Evolutionary conservation across 2,329 filamentous ascomycete species (phyloP).

Genomic region (Talaromyces islandicus): DNA sequence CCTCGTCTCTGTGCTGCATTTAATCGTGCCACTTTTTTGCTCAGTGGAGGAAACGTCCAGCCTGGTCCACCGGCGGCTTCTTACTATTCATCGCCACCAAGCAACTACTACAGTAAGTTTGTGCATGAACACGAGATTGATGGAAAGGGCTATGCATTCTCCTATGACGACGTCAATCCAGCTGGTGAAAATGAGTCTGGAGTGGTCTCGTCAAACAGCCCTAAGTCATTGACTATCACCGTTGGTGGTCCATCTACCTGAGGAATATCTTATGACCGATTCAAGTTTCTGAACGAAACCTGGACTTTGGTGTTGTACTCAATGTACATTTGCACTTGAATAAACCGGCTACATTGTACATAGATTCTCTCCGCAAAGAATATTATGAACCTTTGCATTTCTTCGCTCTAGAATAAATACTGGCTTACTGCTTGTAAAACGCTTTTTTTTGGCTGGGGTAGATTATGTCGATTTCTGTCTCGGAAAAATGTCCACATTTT

Average conservation of each 20-base stretch:
- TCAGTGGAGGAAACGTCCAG: slow-evolving; percentile 43
- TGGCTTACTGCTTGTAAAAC: no score
- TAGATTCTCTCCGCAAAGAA: not conserved
- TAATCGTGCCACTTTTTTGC: slow-evolving; percentile 41
- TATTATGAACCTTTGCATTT: not conserved
- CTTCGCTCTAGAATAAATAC: no score
- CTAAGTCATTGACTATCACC: slow-evolving; percentile 42
- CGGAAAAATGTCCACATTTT: no score
- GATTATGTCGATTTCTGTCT: no score
- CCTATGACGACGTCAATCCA: slow-evolving; percentile 63
- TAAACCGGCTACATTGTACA: not conserved
- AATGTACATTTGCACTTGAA: not conserved
- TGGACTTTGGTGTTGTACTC: not conserved
- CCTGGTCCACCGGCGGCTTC: slow-evolving; percentile 29
- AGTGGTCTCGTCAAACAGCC: slow-evolving; percentile 43
- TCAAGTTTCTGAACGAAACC: not conserved
- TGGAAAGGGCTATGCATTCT: slow-evolving; percentile 58
- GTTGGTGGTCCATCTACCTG: slow-evolving; percentile 36
- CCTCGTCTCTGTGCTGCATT: slow-evolving; percentile 49
- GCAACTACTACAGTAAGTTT: slow-evolving; percentile 42
- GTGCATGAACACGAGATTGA: slow-evolving; percentile 57
- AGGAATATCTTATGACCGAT: not conserved
- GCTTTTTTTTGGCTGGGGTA: no score
- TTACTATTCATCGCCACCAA: slow-evolving; percentile 44
- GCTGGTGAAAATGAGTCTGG: slow-evolving; percentile 50